Evolutionary conservation across 148 eudicot species (phyloP), one percentile per base, ranked within the genome.

Genomic region (Selenicereus undatus): DNA sequence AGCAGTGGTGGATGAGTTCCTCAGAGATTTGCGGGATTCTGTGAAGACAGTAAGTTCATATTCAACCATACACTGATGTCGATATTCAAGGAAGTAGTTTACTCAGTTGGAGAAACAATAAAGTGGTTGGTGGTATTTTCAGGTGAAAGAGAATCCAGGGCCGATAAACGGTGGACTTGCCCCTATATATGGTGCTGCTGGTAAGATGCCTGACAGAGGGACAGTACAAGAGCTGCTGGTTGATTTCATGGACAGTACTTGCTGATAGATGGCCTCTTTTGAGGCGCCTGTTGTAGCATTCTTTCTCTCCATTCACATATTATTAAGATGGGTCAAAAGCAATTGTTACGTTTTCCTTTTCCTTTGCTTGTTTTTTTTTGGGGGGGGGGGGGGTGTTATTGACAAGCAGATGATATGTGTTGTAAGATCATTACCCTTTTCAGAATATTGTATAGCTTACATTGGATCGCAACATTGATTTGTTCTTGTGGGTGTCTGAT

Each of bases 171-270:
- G 99, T 85, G 99, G 99, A 65, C 88, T 94, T 65, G 98, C 98
- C 71, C 99, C 99, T 29, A 90, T 97, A 86, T 97, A 97, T 81
- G 99, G 99, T 68, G 99, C 98, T 73, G 99, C 99, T 20, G 99
- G 99, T 66, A 92, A 84, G 86, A 94, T 94, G 90, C 98, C 98
- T 20, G 99, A 96, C 81, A 91, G 99, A 90, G 97, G 78, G 30
- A 91, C 89, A 97, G 93, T 96, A 72, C 60, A 76, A 78, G 99
- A 96, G 65, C 84, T 96, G 86, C 86, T 96, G 84, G 93, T 96
- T 21, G 93, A 94, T 87, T 92, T 86, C 84, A 94, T 96, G 98
- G 99, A 96, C 71, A 73, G 85, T 72, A 52, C 93, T 39, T 94
- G 92, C 85, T 96, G 85, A 86, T 82, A 77, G 32, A 66, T 77